Evolutionary conservation across 2,329 filamentous ascomycete genomes (phyloP).

Genomic region (Celoporthe dispersa): DNA sequence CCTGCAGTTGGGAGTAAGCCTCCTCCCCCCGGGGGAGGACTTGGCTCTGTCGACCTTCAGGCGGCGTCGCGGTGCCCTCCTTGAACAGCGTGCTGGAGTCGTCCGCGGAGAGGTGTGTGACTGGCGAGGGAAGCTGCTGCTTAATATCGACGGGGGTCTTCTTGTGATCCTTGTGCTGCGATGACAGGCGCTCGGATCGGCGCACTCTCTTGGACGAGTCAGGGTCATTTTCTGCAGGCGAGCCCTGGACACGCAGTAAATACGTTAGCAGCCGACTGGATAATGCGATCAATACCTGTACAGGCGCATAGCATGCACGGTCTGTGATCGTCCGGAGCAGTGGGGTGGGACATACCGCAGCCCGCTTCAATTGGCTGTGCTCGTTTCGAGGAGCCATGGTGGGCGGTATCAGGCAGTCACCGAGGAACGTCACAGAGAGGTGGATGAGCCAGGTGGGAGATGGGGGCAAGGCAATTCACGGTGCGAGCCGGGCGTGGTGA

Average conservation of each 20-base stretch:
- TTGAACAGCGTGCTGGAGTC: slow-evolving; percentile 68
- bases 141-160: slow-evolving; percentile 66
- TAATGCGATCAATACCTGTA: neutral
- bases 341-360: slow-evolving; percentile 35
- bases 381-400: slow-evolving; percentile 35
- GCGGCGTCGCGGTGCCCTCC: slow-evolving; percentile 73
- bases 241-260: slow-evolving; percentile 56
- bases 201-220: slow-evolving; percentile 79
- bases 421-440: neutral
- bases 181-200: slow-evolving; percentile 73
- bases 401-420: slow-evolving; percentile 15
- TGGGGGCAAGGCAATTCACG: slow-evolving; percentile 15
- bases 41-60: slow-evolving; percentile 62
- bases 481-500: slow-evolving; percentile 10
- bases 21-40: slow-evolving; percentile 53
- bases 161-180: slow-evolving; percentile 46
- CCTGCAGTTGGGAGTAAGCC: slow-evolving; percentile 43
- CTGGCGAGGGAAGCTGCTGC: slow-evolving; percentile 78
- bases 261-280: slow-evolving; percentile 34
- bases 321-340: slow-evolving; percentile 12
- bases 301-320: neutral
- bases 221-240: slow-evolving; percentile 64
- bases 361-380: slow-evolving; percentile 38
- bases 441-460: slow-evolving; percentile 16
- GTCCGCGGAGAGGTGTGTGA: slow-evolving; percentile 65